A percentile compares a stretch with the other conserved stretches of the same genome.
phyloP scores from a whole-genome alignment of 257 asterid genomes.

The Gardenia jasminoides region DNA sequence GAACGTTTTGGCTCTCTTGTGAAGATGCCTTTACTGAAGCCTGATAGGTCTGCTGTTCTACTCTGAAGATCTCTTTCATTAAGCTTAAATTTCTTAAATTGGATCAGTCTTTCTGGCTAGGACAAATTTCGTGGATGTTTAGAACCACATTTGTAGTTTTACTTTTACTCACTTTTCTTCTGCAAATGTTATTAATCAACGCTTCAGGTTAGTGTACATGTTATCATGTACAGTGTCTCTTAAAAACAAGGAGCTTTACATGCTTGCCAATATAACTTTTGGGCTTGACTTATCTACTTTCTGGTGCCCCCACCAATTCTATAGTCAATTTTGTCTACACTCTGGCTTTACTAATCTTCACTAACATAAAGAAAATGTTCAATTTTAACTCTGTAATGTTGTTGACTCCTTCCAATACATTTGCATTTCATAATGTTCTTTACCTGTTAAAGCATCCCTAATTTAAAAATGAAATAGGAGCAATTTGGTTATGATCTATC shows the following conservation, averaged over 20 bases:
- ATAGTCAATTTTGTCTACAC: not conserved
- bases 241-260: not conserved
- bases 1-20: slow-evolving; percentile 91
- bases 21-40: slow-evolving; percentile 80
- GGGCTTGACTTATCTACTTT: not conserved
- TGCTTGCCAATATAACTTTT: not conserved
- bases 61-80: not conserved
- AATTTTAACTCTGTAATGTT: not conserved
- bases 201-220: not conserved
- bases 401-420: not conserved
- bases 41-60: slow-evolving; percentile 59
- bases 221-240: not conserved
- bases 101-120: not conserved
- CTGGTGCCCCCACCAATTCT: not conserved
- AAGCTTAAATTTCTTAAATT: not conserved
- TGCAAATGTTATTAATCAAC: not conserved
- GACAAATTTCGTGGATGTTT: not conserved
- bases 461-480: not conserved
- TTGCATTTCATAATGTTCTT: not conserved
- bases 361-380: not conserved
- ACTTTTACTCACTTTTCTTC: not conserved
- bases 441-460: not conserved
- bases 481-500: not conserved
- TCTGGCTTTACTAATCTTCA: not conserved
- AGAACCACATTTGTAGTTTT: not conserved